Percentiles rank a stretch among this genome's conserved stretches.
Conservation (phyloP, 352 stramenopile genomes). For the Albugo laibachii region DNA sequence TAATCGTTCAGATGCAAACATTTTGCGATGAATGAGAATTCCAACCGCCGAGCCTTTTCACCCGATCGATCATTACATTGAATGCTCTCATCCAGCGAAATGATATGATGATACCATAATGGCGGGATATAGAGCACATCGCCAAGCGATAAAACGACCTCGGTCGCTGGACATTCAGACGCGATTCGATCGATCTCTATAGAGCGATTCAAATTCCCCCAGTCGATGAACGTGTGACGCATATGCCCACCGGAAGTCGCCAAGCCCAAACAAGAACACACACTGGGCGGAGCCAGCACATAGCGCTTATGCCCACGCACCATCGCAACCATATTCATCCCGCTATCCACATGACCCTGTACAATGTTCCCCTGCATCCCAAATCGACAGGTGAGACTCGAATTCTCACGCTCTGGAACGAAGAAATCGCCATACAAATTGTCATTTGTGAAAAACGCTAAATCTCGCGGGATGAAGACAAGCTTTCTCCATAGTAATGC, state of each 20-base stretch:
- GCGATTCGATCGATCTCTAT: constrained; percentile 8
- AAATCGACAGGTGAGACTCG: constrained; percentile 46
- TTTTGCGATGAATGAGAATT: too few species aligned
- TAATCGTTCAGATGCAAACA: too few species aligned
- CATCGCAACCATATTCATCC: constrained; percentile 86
- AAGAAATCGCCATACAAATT: constrained; percentile 28
- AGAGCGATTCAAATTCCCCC: constrained; percentile 29
- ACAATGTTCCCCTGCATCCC: constrained; percentile 86
- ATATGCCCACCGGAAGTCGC: constrained; percentile 50
- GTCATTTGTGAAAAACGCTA: constrained; percentile 35
- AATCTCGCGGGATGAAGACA: constrained; percentile 74
- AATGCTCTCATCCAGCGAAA: constrained; percentile 85
- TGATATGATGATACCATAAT: constrained; percentile 92
- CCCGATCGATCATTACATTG: constrained; percentile 88
- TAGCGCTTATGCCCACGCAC: constrained; percentile 83
- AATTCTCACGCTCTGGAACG: constrained; percentile 17
- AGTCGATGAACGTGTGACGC: constrained; percentile 85
- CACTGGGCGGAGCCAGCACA: constrained; percentile 79
- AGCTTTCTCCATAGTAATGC: neutral
- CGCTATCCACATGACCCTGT: constrained; percentile 86
- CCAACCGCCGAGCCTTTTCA: neutral
- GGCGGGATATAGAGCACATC: constrained; percentile 91
- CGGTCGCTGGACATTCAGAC: constrained; percentile 43
- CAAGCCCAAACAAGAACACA: constrained; percentile 66
- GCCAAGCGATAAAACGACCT: constrained; percentile 82